These are phyloP conservation scores for Heterobasidion occidentale DNA, from an alignment of 1,284 basidiomycete species.

Conservation along the genomic window DNA sequence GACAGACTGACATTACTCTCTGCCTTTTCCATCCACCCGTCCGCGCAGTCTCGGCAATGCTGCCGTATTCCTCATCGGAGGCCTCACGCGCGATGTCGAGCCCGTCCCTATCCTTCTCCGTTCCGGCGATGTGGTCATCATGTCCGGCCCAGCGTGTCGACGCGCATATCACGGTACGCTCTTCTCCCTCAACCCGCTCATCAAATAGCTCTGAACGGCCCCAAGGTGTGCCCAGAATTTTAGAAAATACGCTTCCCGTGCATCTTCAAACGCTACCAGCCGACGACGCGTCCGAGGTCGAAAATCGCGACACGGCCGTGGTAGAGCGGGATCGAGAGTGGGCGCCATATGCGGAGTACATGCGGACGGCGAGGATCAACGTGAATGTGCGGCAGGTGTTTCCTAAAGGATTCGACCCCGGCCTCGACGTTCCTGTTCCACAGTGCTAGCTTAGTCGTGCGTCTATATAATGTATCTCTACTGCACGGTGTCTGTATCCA, in stretches of 20 bases:
- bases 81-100: slow-evolving; percentile 63
- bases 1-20: too few species aligned
- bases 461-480: too few species aligned
- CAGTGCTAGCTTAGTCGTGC: too few species aligned
- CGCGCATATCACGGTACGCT: slow-evolving; percentile 76
- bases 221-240: slow-evolving; percentile 78
- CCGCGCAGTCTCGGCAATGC: slow-evolving; percentile 58
- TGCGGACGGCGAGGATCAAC: slow-evolving; percentile 70
- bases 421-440: background rate
- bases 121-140: slow-evolving; percentile 86
- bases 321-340: slow-evolving; percentile 27
- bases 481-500: too few species aligned
- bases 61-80: slow-evolving; percentile 85
- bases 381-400: slow-evolving; percentile 88
- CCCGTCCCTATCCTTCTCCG: slow-evolving; percentile 77
- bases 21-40: too few species aligned
- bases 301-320: too few species aligned
- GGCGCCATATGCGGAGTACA: slow-evolving; percentile 54
- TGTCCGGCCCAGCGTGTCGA: slow-evolving; percentile 80
- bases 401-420: slow-evolving; percentile 57
- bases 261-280: slow-evolving; percentile 38
- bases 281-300: slow-evolving; percentile 10
- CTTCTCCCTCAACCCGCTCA: background rate
- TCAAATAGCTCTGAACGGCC: background rate
- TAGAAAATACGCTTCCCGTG: slow-evolving; percentile 69